phyloP scores from a whole-genome alignment of 805 yeast species.

The Martiniozyma abietophila region DNA sequence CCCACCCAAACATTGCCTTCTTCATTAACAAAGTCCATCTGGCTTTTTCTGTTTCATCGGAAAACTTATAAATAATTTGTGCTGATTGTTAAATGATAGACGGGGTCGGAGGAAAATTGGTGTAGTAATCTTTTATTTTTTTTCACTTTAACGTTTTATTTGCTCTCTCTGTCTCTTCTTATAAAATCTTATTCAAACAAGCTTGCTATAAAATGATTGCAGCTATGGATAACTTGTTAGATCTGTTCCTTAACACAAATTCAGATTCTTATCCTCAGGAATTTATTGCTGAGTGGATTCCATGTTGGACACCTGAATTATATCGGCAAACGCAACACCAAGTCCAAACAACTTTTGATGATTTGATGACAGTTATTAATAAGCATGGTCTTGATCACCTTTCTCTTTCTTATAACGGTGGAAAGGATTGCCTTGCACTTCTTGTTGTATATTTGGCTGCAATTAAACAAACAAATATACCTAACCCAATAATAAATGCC shows the following conservation, averaged over 20 bases:
- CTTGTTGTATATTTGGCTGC: slow-evolving; percentile 63
- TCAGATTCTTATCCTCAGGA: background rate
- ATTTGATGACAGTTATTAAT: slow-evolving; percentile 16
- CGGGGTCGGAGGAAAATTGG: no score
- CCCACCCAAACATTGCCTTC: no score
- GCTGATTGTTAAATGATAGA: no score
- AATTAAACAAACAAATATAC: slow-evolving; percentile 14
- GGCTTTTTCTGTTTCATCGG: no score
- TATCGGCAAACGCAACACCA: slow-evolving; percentile 19
- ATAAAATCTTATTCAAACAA: no score
- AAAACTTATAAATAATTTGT: no score
- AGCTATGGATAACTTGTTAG: no score
- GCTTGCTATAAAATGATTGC: no score
- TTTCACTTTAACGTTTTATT: no score
- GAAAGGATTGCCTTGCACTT: slow-evolving; percentile 93
- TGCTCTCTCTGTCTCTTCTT: no score
- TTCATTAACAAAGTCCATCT: no score
- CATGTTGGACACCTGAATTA: slow-evolving; percentile 6
- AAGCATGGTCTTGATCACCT: slow-evolving; percentile 34
- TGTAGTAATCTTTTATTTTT: no score
- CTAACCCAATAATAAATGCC: slow-evolving; percentile 25
- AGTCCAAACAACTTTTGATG: slow-evolving; percentile 16
- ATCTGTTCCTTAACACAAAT: background rate
- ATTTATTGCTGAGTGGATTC: slow-evolving; percentile 1
- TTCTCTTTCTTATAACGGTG: slow-evolving; percentile 89